Base-by-base conservation (phyloP, 2,329 filamentous ascomycete genomes). In the Penicillium griseofulvum region DNA sequence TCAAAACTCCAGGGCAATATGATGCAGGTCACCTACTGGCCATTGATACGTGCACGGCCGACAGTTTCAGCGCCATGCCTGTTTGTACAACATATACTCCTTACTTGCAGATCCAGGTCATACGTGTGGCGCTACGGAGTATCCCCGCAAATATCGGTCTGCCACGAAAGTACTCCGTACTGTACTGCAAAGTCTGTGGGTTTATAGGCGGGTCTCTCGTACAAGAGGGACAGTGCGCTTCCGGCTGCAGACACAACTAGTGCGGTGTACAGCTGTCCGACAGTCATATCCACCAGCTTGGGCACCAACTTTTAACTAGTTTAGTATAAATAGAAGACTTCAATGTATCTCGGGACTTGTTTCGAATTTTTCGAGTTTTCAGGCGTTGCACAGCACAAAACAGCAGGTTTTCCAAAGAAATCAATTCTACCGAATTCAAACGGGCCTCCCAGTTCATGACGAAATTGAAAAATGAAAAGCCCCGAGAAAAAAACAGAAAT, bases 401-500 rank as follows among this genome's bases (percentile, higher is more conserved):
- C 31, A 38, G 26, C 41, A 31, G 34, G 54, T 51, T 55, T 52
- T 54, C 34, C n/a, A 38, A 24, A 41, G 12, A 29, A 52, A 39
- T 22, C 49, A 37, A 34, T 24, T 54, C 37, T 29, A 52, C 52
- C 24, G 31, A 55, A 59, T 42, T 44, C 54, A 57, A 63, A 52
- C 54, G 52, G 59, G 38, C 56, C 55, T 56, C 56, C 58, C 56
- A 58, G 31, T 56, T 54, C 60, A 56, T 47, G 38, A 55, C 34
- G 52, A 41, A 33, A 55, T 44, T 48, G 28, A 29, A 57, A 37
- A 47, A 41, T 49, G 28, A 37, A 52, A 57, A 55, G 8, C 55
- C 37, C 34, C 51, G 42, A 38, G 39, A 52, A 51, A 52, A 51
- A 37, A 22, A 28, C 22, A 42, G 44, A 41, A 33, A 37, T 26